Conservation (phyloP, 2,329 filamentous ascomycete genomes). For the Diaporthe ampelina region DNA sequence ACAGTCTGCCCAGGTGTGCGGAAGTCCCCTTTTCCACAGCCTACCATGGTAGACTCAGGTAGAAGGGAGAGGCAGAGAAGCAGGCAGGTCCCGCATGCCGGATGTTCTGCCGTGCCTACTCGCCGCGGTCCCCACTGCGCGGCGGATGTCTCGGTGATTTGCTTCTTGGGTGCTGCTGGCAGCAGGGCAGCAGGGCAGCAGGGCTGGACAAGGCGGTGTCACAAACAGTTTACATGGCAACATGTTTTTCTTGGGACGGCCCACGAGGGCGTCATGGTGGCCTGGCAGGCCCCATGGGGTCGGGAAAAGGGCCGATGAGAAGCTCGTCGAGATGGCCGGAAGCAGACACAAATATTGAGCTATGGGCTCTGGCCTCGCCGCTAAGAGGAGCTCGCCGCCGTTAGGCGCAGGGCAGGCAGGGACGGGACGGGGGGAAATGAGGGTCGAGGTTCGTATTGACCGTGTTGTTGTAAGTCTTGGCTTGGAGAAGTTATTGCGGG, state of each 20-base stretch:
- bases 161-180: slow-evolving; percentile 13
- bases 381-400: slow-evolving; percentile 3
- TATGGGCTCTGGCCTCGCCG: slow-evolving; percentile 1
- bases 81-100: neutral
- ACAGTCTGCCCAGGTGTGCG: neutral
- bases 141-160: slow-evolving; percentile 32
- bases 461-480: slow-evolving; percentile 7
- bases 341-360: slow-evolving; percentile 1
- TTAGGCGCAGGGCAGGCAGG: slow-evolving; percentile 10
- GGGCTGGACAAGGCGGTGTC: slow-evolving; percentile 4
- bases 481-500: slow-evolving; percentile 16
- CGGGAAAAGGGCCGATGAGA: slow-evolving; percentile 26
- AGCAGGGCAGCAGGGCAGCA: neutral
- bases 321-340: neutral
- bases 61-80: neutral
- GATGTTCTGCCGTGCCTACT: neutral
- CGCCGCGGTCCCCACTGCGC: neutral
- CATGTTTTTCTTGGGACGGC: neutral
- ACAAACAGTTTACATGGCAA: neutral
- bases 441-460: slow-evolving; percentile 12
- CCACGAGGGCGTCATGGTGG: slow-evolving; percentile 24
- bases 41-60: neutral
- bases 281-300: slow-evolving; percentile 9
- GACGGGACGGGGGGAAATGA: neutral
- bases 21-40: no score